phyloP scores from a whole-genome alignment of 192 early-diverging fungal genomes.

The Lobosporangium transversale region DNA sequence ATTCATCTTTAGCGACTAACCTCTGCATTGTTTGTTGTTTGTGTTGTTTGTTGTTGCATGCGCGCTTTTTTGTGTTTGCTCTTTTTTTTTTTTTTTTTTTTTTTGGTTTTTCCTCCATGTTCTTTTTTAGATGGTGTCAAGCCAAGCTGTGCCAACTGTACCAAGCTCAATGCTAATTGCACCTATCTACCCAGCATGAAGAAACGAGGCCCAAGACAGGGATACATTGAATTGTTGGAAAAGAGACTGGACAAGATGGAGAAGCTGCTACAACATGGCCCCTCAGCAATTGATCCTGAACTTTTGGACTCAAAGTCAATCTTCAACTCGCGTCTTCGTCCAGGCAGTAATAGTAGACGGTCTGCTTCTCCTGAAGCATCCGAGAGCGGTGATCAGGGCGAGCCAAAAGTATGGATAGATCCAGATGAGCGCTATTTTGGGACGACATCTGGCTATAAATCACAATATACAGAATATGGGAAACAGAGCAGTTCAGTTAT shows the following conservation, averaged over 20 bases:
- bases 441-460: constrained; percentile 32
- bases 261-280: constrained; percentile 63
- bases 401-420: constrained; percentile 2
- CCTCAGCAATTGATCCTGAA: constrained; percentile 35
- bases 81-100: not conserved
- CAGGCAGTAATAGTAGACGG: constrained; percentile 21
- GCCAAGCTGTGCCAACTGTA: constrained; percentile 84
- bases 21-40: too few relatives aligned
- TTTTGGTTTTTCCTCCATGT: not conserved
- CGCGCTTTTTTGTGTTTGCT: not conserved
- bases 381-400: not conserved
- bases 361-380: not conserved
- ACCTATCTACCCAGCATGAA: constrained; percentile 87
- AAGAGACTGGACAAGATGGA: constrained; percentile 84
- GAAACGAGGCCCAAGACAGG: constrained; percentile 88
- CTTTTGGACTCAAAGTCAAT: constrained; percentile 33
- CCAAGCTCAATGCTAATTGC: constrained; percentile 72
- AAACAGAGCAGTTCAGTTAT: constrained; percentile 17
- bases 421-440: constrained; percentile 48
- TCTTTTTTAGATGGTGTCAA: constrained; percentile 70
- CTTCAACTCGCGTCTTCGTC: constrained; percentile 26
- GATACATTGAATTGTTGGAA: constrained; percentile 82
- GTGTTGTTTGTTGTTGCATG: too few relatives aligned
- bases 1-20: too few relatives aligned
- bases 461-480: constrained; percentile 28